Evolutionary conservation across 1,139 yeast genomes (phyloP), one percentile per base, ranked within the genome.

Genomic region (Pneumocystis murina): DNA sequence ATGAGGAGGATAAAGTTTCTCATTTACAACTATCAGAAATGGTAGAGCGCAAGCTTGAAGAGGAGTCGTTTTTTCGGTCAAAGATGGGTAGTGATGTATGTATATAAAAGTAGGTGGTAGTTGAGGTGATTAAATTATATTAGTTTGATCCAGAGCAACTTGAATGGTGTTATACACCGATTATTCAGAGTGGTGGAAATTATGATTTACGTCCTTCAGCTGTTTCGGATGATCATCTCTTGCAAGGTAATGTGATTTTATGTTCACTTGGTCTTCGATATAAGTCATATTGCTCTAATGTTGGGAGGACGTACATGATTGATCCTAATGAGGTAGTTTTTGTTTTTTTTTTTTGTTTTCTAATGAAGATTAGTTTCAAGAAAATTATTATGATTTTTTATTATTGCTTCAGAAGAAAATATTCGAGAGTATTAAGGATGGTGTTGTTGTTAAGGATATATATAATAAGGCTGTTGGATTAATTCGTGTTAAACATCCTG

Each of bases 101-200:
- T 48, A 8, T 24, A 48, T 3, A 24, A 24, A 4, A 10, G 40
- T 79, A 76, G 58, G 77, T 77, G 61, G 84, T 38, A 14, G n/a
- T 36, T 24, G 2, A n/a, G 33, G 1, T 3, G 12, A 35, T 14
- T 62, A 38, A 43, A 1, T 24, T 5, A n/a, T 48, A 7, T 30
- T 28, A 83, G 64, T 86, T 89, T 69, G 96, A 89, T 71, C 79
- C 86, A 2, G 84, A 83, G 67, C 83, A 84, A 68, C 76, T 92
- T 48, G 97, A 92, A 74, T 92, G 97, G 97, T 87, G 96, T 70
- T 90, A 89, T 74, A 84, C 90, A 61, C 97, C 98, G 39, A 87
- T 89, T 65, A 81, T 92, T 66, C 96, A 91, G 75, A 86, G 95
- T 70, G 95, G 95, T 63, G 90, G 89, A 59, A 84, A 84, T 63